Base-by-base conservation (phyloP, 2,329 filamentous ascomycete genomes). In the Simplicillium aogashimaense region DNA sequence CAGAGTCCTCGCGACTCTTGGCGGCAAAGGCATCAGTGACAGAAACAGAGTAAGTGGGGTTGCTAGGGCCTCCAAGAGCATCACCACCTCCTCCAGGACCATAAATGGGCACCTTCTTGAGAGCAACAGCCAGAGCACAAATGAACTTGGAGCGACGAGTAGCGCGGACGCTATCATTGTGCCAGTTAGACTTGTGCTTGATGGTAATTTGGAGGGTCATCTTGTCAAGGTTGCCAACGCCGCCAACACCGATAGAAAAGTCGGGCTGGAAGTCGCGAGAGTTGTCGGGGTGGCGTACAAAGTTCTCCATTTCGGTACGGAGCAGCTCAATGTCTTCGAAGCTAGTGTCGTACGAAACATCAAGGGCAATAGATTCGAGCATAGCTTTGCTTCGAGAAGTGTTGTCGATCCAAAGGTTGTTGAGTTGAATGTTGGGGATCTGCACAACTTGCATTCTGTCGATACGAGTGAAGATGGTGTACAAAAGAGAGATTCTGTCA, bases 321-420 rank as follows among this genome's bases (percentile, higher is more conserved):
- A 97, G 73, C 8, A 87, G 70, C 57, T 95, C 86, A 45, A 97
- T 77, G 45, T 97, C 89, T 49, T 94, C 87, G 40, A 97, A 90
- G 0, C 74, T 76, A 1, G 92, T 97, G 51, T 88, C 87, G 55
- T 85, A 97, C 5, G 81, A 81, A 43, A 95, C 81, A 45, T 83
- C 84, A 38, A 97, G 69, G 10, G 81, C 77, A 39, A 97, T 72
- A 38, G 78, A 78, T 62, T 94, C 92, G 47, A 82, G 83, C 90
- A 95, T 95, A 36, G 88, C 81, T 59, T 87, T 89, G 57, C 85
- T 90, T 39, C 92, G 84, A 9, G 84, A 84, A 46, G 95, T 76
- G 58, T 98, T 98, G 59, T 97, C 90, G 41, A 98, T 81, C 84
- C 88, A 95, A n/a, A 89, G 67, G 39, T 78, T 83, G 69, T 97